Percentiles rank a stretch among this genome's conserved stretches.
Evolutionary conservation across 2,329 filamentous ascomycete species (phyloP).

Genomic region (Aspergillus fischeri): DNA sequence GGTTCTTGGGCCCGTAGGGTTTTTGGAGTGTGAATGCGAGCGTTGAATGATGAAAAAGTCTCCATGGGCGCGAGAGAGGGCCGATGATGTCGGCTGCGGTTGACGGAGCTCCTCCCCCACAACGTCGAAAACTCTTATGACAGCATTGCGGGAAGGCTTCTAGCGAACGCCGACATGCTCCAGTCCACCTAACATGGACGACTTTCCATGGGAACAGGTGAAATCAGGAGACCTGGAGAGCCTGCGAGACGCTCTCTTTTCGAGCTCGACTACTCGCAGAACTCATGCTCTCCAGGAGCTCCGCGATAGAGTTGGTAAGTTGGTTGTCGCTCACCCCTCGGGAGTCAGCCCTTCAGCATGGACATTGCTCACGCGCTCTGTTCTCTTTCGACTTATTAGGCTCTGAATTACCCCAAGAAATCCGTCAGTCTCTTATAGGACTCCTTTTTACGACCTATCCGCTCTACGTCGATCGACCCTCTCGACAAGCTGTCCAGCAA

Average conservation of each 20-base stretch:
- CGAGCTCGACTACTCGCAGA: conserved; percentile 41
- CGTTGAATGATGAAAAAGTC: not conserved
- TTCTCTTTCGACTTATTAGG: conserved; percentile 19
- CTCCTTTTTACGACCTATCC: conserved; percentile 84
- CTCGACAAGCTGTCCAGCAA: conserved; percentile 75
- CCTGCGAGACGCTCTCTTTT: conserved; percentile 37
- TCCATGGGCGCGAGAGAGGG: conserved; percentile 7
- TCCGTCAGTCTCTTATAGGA: conserved; percentile 53
- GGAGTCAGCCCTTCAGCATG: not conserved
- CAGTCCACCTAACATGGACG: conserved; percentile 38
- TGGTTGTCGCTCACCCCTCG: not conserved
- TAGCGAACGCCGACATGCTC: conserved; percentile 25
- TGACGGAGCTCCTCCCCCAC: conserved; percentile 19
- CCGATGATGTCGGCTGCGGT: conserved; percentile 17
- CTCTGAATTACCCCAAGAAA: conserved; percentile 28
- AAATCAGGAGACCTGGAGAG: conserved; percentile 38
- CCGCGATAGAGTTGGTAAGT: conserved; percentile 42
- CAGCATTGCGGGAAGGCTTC: conserved; percentile 31
- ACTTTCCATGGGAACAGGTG: conserved; percentile 43
- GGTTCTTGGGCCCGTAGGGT: not conserved
- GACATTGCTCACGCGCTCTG: not conserved
- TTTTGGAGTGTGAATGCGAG: not conserved
- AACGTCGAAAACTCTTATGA: conserved; percentile 39
- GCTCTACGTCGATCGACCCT: conserved; percentile 79
- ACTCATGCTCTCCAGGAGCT: conserved; percentile 41